A percentile compares a stretch with the other conserved stretches of the same genome.
phyloP scores from a whole-genome alignment of 495 filamentous ascomycete species.

The Tuber borchii region DNA sequence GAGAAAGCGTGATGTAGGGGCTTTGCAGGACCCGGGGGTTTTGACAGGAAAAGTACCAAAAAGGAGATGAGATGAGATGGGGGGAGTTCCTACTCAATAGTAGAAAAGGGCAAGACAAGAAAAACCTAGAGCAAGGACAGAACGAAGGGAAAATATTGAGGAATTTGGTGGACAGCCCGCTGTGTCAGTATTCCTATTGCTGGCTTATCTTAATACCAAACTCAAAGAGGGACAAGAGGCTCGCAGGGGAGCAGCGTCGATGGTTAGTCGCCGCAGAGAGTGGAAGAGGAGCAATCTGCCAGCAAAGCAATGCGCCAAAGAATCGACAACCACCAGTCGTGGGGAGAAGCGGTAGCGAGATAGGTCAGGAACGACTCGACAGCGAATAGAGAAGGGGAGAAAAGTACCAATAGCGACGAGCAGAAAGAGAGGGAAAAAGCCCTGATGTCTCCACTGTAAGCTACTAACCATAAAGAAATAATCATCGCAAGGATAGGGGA shows the following conservation, averaged over 20 bases:
- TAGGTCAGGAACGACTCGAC: not conserved
- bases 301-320: constrained; percentile 37
- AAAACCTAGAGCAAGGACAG: constrained; percentile 21
- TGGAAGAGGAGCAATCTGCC: constrained; percentile 30
- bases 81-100: constrained; percentile 17
- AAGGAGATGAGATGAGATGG: constrained; percentile 40
- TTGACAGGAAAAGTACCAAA: constrained; percentile 20
- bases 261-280: constrained; percentile 38
- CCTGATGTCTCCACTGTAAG: not conserved
- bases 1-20: constrained; percentile 35
- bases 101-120: constrained; percentile 6
- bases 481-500: not conserved
- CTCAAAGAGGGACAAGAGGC: not conserved
- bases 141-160: not conserved
- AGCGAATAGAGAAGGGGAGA: not conserved
- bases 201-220: not conserved
- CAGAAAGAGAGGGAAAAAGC: not conserved
- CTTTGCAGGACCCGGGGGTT: constrained; percentile 5
- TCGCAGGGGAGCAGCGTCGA: constrained; percentile 4
- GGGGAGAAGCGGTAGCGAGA: not conserved
- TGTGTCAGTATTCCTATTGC: not conserved
- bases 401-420: not conserved
- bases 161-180: not conserved
- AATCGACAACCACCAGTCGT: not conserved
- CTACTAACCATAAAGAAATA: not conserved